A percentile compares a stretch with the other conserved stretches of the same genome.
These are phyloP conservation scores for Hypoxylon fuscum DNA, from an alignment of 495 filamentous ascomycete genomes.

Conservation along the genomic window DNA sequence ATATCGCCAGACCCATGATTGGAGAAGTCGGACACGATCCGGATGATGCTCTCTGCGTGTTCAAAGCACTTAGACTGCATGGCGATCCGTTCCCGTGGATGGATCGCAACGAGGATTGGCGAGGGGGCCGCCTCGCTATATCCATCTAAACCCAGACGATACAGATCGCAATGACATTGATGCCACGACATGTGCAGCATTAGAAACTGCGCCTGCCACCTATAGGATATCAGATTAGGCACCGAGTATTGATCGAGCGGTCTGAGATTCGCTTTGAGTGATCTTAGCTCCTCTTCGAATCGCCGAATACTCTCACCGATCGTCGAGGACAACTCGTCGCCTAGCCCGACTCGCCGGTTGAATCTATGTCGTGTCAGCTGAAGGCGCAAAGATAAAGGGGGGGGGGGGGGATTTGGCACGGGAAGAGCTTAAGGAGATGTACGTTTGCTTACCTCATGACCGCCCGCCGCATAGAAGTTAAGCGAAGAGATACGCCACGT, in stretches of 20 bases:
- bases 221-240: slow-evolving; percentile 19
- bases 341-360: slow-evolving; percentile 36
- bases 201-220: slow-evolving; percentile 36
- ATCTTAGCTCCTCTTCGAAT: slow-evolving; percentile 31
- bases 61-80: slow-evolving; percentile 42
- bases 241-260: slow-evolving; percentile 33
- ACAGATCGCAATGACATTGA: slow-evolving; percentile 46
- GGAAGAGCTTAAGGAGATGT: too few relatives aligned
- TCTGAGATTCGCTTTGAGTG: slow-evolving; percentile 16
- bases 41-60: slow-evolving; percentile 41
- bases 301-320: slow-evolving; percentile 28
- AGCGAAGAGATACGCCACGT: slow-evolving; percentile 35
- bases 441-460: slow-evolving; percentile 34
- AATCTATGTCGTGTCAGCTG: slow-evolving; percentile 27
- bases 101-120: slow-evolving; percentile 28
- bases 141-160: slow-evolving; percentile 39
- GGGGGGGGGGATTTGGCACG: too few relatives aligned
- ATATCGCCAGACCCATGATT: slow-evolving; percentile 13
- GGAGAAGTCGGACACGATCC: slow-evolving; percentile 38
- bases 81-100: slow-evolving; percentile 24
- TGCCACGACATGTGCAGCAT: slow-evolving; percentile 45
- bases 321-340: slow-evolving; percentile 35
- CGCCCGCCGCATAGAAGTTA: slow-evolving; percentile 35
- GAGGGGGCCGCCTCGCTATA: slow-evolving; percentile 44
- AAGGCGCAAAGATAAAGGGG: neutral